Evolutionary conservation across 805 yeast species (phyloP), one percentile per base, ranked within the genome.

Genomic region (Pichia paraexigua): DNA sequence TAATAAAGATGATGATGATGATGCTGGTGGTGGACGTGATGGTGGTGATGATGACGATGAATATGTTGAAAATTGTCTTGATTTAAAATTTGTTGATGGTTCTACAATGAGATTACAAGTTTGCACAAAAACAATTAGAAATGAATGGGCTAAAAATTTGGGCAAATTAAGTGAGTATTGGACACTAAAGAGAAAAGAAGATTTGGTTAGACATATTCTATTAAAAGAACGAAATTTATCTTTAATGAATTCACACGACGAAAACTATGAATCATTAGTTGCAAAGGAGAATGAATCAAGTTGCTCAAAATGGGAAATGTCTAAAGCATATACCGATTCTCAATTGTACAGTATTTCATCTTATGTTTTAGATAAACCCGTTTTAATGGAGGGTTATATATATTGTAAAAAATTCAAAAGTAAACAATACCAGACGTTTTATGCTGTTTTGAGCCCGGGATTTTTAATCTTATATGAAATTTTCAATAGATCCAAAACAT

Each of bases 401-500:
- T 90, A 77, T 61, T 80, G 80, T 56, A 91, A 90, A 60, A 74
- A 79, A 3, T 79, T 77, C 52, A 87, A 82, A 61, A 90, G 85
- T 61, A 67, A 87, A 1, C 72, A 78, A 37, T 92, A 91, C 67
- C 69, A 66, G 44, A 78, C 77, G 53, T 79, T 69, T 58, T 83
- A 71, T 63, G 87, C 79, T 10, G 73, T 87, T 1, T 70, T 89
- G 17, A 76, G 86, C 45, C 90, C 94, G 1, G 91, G 92, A 0
- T 79, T 74, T 54, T 57, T 92, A 20, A 65, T 83, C 0, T 62
- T 89, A 2, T 91, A 75, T 63, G 68, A 77, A 13, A 69, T 77
- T 46, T 77, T 69, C 53, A 65, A 70, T 40, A 69, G 90, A 51
- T 70, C 78, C 13, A 64, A 67, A 22, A 54, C 66, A 0, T 54